A percentile compares a stretch with the other conserved stretches of the same genome.
These are phyloP conservation scores for Clitoria ternatea DNA, from an alignment of 306 rosid species.

Conservation along the genomic window DNA sequence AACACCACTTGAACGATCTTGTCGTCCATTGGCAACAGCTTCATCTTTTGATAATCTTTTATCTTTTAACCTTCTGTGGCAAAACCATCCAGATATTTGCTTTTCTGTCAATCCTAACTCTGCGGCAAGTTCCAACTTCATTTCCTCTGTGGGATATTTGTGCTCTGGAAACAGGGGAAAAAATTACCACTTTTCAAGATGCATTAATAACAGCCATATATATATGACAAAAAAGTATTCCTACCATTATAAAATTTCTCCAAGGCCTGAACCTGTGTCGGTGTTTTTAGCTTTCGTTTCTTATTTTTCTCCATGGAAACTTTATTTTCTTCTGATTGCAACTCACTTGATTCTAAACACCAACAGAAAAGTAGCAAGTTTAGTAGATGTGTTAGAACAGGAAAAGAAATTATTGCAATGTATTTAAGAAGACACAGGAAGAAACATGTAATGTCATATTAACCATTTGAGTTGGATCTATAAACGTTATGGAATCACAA, in stretches of 20 bases:
- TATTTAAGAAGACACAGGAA: background rate
- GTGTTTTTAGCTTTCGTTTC: conserved; percentile 89
- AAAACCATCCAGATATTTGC: conserved; percentile 99
- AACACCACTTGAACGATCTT: conserved; percentile 87
- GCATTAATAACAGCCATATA: conserved; percentile 15
- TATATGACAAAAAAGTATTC: conserved; percentile 12
- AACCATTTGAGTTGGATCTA: conserved; percentile 5
- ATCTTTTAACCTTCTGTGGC: conserved; percentile 97
- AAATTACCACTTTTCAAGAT: conserved; percentile 9
- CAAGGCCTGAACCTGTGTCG: conserved; percentile 70
- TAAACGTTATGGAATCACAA: conserved; percentile 15
- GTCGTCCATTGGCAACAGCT: conserved; percentile 64
- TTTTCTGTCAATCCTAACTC: conserved; percentile 80
- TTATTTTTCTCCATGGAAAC: conserved; percentile 53
- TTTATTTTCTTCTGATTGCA: conserved; percentile 76
- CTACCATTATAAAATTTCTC: conserved; percentile 85
- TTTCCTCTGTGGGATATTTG: conserved; percentile 90
- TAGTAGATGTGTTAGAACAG: background rate
- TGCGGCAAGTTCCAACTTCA: conserved; percentile 68
- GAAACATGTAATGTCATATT: background rate
- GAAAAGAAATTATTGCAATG: background rate
- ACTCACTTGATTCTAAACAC: conserved; percentile 56
- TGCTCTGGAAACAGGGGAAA: conserved; percentile 51
- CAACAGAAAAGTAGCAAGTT: conserved; percentile 27
- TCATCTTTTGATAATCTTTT: conserved; percentile 67